Base-by-base conservation (phyloP, 2,329 filamentous ascomycete genomes). In the Xylaria sp. region DNA sequence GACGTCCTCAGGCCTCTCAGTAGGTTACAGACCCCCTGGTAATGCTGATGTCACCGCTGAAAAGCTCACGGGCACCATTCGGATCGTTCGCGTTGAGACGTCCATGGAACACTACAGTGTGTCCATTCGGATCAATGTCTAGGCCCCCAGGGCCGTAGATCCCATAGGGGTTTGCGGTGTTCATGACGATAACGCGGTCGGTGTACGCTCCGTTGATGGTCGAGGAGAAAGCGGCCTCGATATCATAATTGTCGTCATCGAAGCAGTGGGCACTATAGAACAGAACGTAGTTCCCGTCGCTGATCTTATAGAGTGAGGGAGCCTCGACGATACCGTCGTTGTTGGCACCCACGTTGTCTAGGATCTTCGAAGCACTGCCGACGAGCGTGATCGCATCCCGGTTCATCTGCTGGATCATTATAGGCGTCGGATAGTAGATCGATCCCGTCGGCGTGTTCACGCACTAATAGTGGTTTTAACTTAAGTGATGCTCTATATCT, bases 201-300 rank as follows among this genome's bases (percentile, higher is more conserved):
- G 65, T 63, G 68, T 76, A 76, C n/a, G 59, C 41, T 12, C 76
- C 75, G 59, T 76, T 72, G 39, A 77, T 75, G 3, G 74, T 77
- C 59, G 66, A 72, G 6, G 75, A 77, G 50, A 74, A 77, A 10
- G 76, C 76, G 52, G 76, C 76, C 63, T 77, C 74, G 68, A 77
- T 74, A 34, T 77, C 76, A 67, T 77, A 77, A 68, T 77, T 73
- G 52, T 77, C 76, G 63, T 72, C 76, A 1, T 71, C 65, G 68
- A 73, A 77, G 71, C 76, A 77, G 61, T 77, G 74, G 23, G 75
- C 72, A 65, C 74, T 76, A 57, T 76, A 77, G 69, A 77, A 77
- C 7, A 77, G 66, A 41, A 76, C 73, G 46, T 68, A 77, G 46
- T 65, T 67, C 8, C 75, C 76, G 34, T 72, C 70, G n/a, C 60